Evolutionary conservation across 2,329 filamentous ascomycete species (phyloP), one percentile per base, ranked within the genome.

Genomic region (Epichloe gansuensis): DNA sequence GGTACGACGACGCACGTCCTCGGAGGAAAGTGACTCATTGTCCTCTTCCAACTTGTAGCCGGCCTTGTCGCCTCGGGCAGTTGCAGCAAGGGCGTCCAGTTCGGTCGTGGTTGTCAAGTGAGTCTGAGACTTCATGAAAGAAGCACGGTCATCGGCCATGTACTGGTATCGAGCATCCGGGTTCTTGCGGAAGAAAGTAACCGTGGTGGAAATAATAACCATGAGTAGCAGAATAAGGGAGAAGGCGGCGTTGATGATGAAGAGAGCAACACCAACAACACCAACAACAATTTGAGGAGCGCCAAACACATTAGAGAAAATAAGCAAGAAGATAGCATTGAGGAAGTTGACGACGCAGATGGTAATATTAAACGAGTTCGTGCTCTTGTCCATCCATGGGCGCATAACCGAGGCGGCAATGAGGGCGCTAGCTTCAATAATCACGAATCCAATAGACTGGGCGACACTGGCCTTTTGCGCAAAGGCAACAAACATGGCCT

Each of bases 311-410:
- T 85, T 78, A 25, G 88, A 88, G 72, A 95, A 95, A 61, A 96
- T 80, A 52, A 97, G 75, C 36, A 96, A 73, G 74, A 95, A 94
- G 66, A 96, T 83, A 52, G 85, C 79, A 69, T 93, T 95, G 62
- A 96, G 67, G 68, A 96, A 95, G 74, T 95, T 96, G 69, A 95
- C 76, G 45, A 81, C 85, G 56, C 82, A 85, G 61, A 96, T 96
- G 55, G 89, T 80, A 63, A 97, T 95, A 72, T 96, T 96, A 77
- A 95, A 95, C 47, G 84, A 84, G 69, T 96, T 97, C 55, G 89
- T 95, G 73, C 90, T 91, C 81, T 95, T 95, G 76, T 96, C 91
- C 91, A 97, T 97, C 85, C 89, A 97, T 17, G 91, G 91, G 54
- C 88, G 84, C 59, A 96, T 72, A 51, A 95, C 84, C 54, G 82